Evolutionary conservation across 371 early-diverging fungal genomes (phyloP).

Genomic region (Mortierella sp.): DNA sequence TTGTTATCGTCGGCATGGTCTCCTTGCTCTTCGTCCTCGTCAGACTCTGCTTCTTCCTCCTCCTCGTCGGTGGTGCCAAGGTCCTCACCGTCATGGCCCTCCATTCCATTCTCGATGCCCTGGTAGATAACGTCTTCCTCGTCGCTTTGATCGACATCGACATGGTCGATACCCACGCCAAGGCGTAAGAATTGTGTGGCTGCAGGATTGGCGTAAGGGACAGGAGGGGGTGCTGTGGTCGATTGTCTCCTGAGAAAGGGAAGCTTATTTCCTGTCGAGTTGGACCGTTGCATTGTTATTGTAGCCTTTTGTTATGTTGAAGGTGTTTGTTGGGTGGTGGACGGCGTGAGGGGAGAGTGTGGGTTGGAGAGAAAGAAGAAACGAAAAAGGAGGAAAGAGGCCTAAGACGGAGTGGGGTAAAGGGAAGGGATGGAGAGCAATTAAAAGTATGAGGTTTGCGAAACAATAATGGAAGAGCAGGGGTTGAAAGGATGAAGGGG

Average conservation of each 20-base stretch:
- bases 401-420: not conserved
- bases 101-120: slow-evolving; percentile 36
- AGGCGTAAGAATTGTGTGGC: slow-evolving; percentile 39
- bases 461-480: slow-evolving; percentile 1
- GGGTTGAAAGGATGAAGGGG: not conserved
- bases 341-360: not conserved
- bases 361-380: not conserved
- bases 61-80: slow-evolving; percentile 19
- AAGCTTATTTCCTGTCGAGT: slow-evolving; percentile 19
- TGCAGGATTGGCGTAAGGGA: slow-evolving; percentile 34
- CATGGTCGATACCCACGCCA: slow-evolving; percentile 43
- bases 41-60: slow-evolving; percentile 17
- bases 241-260: slow-evolving; percentile 24
- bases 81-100: slow-evolving; percentile 8
- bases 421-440: not conserved
- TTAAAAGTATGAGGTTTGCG: slow-evolving; percentile 2
- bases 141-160: slow-evolving; percentile 38
- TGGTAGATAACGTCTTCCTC: slow-evolving; percentile 34
- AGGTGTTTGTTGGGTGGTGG: not conserved
- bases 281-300: slow-evolving; percentile 15
- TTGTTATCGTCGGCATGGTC: slow-evolving; percentile 3
- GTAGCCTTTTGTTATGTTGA: not conserved
- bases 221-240: slow-evolving; percentile 14
- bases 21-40: slow-evolving; percentile 9
- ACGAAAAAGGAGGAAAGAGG: not conserved